Evolutionary conservation across 1,284 basidiomycete genomes (phyloP), one percentile per base, ranked within the genome.

Genomic region (Ganoderma multipileum): DNA sequence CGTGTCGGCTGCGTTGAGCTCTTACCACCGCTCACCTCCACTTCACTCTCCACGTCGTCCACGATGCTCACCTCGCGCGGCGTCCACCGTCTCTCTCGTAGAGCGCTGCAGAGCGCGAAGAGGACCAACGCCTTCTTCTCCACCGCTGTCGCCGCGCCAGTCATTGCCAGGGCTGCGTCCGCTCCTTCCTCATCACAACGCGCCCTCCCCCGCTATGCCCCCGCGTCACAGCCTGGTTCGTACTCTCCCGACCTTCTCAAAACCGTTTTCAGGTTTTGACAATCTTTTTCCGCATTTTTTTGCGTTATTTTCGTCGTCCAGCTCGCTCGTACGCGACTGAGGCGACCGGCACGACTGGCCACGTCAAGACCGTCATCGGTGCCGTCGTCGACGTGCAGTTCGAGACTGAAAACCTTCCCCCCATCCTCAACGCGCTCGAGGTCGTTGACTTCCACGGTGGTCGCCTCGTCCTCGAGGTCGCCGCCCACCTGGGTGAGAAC

Each of bases 301-400:
- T 63, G 39, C 71, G 66, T 69, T 64, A 71, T 76, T 75, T 74
- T 70, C 75, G 75, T 74, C 72, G 72, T 75, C 61, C 78, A 93
- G 92, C 87, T 75, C 95, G 96, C 81, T 84, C 90, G 61, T 98
- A 97, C 88, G 96, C 96, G 72, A 96, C 96, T 71, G 95, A 97
- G 82, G 88, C 94, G 71, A 91, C 89, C 83, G 82, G 76, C 74
- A 79, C 87, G 70, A 83, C 87, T 78, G 96, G 95, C 76, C 84
- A 88, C 65, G 94, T 97, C 80, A 97, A 97, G 88, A 95, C 94
- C 76, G 94, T 96, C 87, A 96, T 96, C 83, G 95, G 95, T 92
- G 97, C 97, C 85, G 97, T 99, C 85, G 97, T 99, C 81, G 97
- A 99, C 83, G 97, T 98, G 75, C 95, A 98, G 83, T 96, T 96